These are phyloP conservation scores for Pulveroboletus frians DNA, from an alignment of 768 basidiomycete species.

Conservation along the genomic window DNA sequence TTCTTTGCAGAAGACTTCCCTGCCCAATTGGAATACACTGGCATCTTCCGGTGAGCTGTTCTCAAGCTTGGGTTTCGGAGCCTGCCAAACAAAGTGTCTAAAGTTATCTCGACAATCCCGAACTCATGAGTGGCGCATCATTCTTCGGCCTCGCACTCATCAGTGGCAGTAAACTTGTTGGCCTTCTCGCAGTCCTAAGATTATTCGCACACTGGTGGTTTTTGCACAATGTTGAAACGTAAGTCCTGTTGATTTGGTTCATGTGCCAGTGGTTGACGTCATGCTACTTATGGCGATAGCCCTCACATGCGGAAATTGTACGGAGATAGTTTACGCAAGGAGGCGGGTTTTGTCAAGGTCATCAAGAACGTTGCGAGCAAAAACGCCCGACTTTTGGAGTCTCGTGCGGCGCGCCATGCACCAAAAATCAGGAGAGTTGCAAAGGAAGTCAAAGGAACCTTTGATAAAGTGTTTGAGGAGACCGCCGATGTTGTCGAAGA, in stretches of 20 bases:
- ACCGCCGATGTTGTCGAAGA: slow-evolving; percentile 92
- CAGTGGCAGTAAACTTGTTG: slow-evolving; percentile 89
- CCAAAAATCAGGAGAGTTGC: slow-evolving; percentile 82
- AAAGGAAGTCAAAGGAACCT: slow-evolving; percentile 86
- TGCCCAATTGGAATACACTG: slow-evolving; percentile 86
- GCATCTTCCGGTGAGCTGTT: slow-evolving; percentile 78
- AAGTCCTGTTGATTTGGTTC: slow-evolving; percentile 25
- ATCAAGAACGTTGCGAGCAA: slow-evolving; percentile 87
- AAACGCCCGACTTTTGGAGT: slow-evolving; percentile 72
- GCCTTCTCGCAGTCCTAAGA: slow-evolving; percentile 75
- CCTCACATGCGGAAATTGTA: slow-evolving; percentile 99
- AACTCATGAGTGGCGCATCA: slow-evolving; percentile 91
- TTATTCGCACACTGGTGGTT: slow-evolving; percentile 96
- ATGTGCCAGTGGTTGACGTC: not conserved
- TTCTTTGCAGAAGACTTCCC: slow-evolving; percentile 96
- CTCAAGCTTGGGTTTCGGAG: not conserved
- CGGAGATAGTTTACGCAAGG: slow-evolving; percentile 87
- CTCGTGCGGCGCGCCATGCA: slow-evolving; percentile 72
- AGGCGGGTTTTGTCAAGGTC: slow-evolving; percentile 98
- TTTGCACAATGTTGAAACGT: slow-evolving; percentile 89
- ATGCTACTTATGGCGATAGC: slow-evolving; percentile 36
- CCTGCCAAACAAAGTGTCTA: not conserved
- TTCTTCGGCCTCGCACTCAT: slow-evolving; percentile 93
- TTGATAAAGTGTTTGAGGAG: slow-evolving; percentile 94
- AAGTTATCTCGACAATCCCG: slow-evolving; percentile 91